Percentiles rank a stretch among this genome's conserved stretches.
Conservation (phyloP, 2,329 filamentous ascomycete species). For the Microcyclospora tardicrescens region DNA sequence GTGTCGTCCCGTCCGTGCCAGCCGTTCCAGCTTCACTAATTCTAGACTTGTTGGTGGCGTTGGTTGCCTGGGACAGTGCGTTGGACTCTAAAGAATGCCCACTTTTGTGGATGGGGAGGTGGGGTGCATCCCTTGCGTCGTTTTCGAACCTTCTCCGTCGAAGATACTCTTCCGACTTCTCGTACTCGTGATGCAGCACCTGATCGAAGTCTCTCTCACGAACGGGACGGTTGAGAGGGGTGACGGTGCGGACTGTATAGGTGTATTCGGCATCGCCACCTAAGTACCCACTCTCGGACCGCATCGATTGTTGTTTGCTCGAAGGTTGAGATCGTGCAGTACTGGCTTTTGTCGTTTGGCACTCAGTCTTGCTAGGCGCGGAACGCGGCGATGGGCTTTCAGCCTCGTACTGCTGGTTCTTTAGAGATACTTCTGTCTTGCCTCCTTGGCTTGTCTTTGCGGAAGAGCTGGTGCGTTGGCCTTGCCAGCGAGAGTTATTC, state of each 20-base stretch:
- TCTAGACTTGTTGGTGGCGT: constrained; percentile 8
- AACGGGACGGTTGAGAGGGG: constrained; percentile 1
- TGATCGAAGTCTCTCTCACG: neutral
- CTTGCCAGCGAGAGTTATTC: too few species aligned
- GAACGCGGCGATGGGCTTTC: neutral
- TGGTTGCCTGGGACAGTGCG: neutral
- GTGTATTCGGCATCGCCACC: constrained; percentile 1
- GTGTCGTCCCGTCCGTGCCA: too few species aligned
- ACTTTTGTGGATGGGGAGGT: neutral
- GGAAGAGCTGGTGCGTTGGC: too few species aligned
- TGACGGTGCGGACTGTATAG: constrained; percentile 5
- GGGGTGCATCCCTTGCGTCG: neutral
- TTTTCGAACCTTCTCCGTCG: neutral
- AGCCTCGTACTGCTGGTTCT: neutral
- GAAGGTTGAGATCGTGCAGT: neutral
- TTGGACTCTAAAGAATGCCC: neutral
- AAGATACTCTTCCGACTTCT: constrained; percentile 1
- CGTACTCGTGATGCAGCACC: neutral
- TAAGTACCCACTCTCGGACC: too few species aligned
- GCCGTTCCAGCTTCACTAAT: too few species aligned
- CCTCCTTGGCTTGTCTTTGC: too few species aligned
- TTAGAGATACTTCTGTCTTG: neutral
- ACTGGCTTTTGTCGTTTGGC: neutral
- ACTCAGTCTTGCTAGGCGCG: neutral
- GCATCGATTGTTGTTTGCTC: neutral